Evolutionary conservation across 768 basidiomycete species (phyloP).

Genomic region (Boletus reticuloceps): DNA sequence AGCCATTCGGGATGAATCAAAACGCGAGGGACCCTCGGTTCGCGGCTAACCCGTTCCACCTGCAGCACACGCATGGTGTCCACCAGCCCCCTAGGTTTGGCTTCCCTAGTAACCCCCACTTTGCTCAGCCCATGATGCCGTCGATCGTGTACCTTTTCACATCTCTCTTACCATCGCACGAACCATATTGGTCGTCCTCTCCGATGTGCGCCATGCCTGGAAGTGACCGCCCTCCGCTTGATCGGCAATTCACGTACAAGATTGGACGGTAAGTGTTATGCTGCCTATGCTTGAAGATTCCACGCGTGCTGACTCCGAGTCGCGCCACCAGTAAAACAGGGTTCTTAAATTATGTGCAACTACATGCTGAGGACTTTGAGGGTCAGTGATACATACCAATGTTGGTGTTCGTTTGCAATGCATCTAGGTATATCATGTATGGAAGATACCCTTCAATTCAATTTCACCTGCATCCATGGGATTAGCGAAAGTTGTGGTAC

Average conservation of each 20-base stretch:
- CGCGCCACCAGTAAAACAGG: slow-evolving; percentile 30
- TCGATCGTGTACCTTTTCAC: slow-evolving; percentile 44
- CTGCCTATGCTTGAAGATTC: background rate
- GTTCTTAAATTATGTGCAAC: slow-evolving; percentile 38
- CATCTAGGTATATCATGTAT: background rate
- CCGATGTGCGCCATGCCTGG: slow-evolving; percentile 26
- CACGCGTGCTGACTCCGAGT: slow-evolving; percentile 8
- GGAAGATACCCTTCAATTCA: background rate
- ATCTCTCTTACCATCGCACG: slow-evolving; percentile 29
- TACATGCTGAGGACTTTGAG: slow-evolving; percentile 38
- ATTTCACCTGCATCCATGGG: background rate
- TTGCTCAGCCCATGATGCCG: slow-evolving; percentile 31
- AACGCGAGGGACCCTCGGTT: slow-evolving; percentile 5
- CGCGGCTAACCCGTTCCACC: slow-evolving; percentile 5
- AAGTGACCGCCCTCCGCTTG: slow-evolving; percentile 18
- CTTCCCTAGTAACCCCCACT: slow-evolving; percentile 9
- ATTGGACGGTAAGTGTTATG: slow-evolving; percentile 28
- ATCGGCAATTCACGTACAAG: slow-evolving; percentile 27
- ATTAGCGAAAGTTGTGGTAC: background rate
- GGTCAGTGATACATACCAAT: background rate
- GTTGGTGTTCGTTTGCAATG: background rate
- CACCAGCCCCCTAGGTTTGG: slow-evolving; percentile 14
- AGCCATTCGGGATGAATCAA: slow-evolving; percentile 16
- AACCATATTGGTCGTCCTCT: slow-evolving; percentile 40
- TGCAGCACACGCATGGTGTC: slow-evolving; percentile 14